Base-by-base conservation (phyloP, 31 red algal genomes). In the Asparagopsis taxiformis region DNA sequence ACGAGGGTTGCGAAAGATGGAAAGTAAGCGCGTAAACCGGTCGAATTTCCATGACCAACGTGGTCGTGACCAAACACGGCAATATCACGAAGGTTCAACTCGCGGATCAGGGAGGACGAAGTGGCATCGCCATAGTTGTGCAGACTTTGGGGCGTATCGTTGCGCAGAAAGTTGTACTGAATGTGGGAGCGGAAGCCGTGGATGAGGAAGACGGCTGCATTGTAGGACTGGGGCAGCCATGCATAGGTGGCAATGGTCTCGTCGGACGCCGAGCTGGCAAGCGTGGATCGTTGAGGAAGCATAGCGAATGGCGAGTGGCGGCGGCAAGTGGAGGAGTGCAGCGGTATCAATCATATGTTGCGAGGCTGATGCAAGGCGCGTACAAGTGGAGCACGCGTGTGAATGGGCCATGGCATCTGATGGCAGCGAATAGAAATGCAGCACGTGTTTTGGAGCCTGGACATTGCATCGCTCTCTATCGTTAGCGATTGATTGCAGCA, bases 21-120 rank as follows among this genome's bases (percentile, higher is more conserved):
- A 74, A 93, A 93, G 21, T 74, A 93, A 41, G 76, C 65, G 68
- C 83, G 82, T 22, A 80, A 43, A 59, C 85, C 85, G 21, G 25
- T 68, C 22, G 85, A 82, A 17, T 44, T 38, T 7, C 93, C 93
- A 35, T 96, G 93, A 11, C 87, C 85, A 5, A 82, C 60, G 65
- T 96, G 93, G 41, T 96, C 93, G 59, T 96, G 93, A 20, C 72
- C 86, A 51, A 86, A 79, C 1, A 96, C 93, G 26, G 70, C 44
- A 29, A 81, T 33, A n/a, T 46, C 13, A 13, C 41, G 41, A 13
- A 46, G 41, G 41, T 46, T 46, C 13, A 46, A 13, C 41, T 46
- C 41, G 41, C 41, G 41, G 41, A 46, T 46, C 8, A 46, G 41
- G 13, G 41, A 46, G 41, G 8, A 9, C 8, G 41, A 46, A 13